These are phyloP conservation scores for Ganoderma lucidum DNA, from an alignment of 1,284 basidiomycete genomes.

Conservation along the genomic window DNA sequence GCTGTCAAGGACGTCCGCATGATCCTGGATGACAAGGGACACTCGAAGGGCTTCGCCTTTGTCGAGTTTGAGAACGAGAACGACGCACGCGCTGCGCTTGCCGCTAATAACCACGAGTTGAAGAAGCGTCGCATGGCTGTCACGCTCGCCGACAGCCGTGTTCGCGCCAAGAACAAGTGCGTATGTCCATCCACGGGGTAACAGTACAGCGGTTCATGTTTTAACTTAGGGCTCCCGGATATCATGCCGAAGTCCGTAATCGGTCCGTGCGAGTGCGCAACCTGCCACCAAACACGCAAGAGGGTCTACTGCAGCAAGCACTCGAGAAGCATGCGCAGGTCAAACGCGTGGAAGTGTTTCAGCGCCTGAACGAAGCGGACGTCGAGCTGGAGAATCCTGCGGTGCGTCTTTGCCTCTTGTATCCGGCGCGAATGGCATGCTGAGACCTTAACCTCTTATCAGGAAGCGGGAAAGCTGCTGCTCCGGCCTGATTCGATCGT, in stretches of 20 bases:
- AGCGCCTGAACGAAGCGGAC: slow-evolving; percentile 71
- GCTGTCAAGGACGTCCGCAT: slow-evolving; percentile 83
- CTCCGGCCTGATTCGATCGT: slow-evolving; percentile 72
- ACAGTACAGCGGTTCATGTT: neutral
- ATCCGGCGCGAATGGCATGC: neutral
- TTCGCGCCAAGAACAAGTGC: slow-evolving; percentile 62
- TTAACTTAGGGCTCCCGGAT: slow-evolving; percentile 42
- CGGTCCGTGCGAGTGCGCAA: slow-evolving; percentile 79
- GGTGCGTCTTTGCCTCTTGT: slow-evolving; percentile 53
- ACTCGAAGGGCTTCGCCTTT: slow-evolving; percentile 90
- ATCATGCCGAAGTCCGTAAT: slow-evolving; percentile 68
- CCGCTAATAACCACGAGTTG: slow-evolving; percentile 85
- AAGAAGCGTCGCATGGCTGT: slow-evolving; percentile 88
- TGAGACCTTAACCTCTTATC: slow-evolving; percentile 1
- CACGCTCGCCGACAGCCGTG: slow-evolving; percentile 81
- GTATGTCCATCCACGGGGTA: neutral
- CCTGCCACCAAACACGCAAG: slow-evolving; percentile 79
- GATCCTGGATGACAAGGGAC: slow-evolving; percentile 73
- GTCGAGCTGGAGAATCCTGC: slow-evolving; percentile 79
- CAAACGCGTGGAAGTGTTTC: slow-evolving; percentile 80
- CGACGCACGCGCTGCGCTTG: slow-evolving; percentile 75
- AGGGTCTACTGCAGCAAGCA: slow-evolving; percentile 88
- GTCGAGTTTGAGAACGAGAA: slow-evolving; percentile 89
- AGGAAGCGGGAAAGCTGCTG: slow-evolving; percentile 85
- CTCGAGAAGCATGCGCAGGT: slow-evolving; percentile 83